Percentiles rank a stretch among this genome's conserved stretches.
These are phyloP conservation scores for Trypanosoma congolense DNA, from an alignment of 208 protist genomes.

Conservation along the genomic window DNA sequence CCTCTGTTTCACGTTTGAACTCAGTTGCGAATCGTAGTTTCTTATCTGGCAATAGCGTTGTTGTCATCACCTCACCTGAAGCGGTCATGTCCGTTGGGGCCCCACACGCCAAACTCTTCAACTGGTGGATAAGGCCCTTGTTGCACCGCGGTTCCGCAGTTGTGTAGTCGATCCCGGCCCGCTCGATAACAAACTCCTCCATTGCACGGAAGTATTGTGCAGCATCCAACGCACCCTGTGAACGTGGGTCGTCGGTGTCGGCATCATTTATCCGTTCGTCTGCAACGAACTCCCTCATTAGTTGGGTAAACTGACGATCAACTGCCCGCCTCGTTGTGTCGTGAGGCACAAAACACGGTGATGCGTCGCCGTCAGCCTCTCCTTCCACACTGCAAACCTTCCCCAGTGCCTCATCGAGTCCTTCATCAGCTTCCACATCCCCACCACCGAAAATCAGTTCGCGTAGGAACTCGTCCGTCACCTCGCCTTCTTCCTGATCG, in stretches of 20 bases:
- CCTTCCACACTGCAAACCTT: slow-evolving; percentile 17
- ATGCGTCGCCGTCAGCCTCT: slow-evolving; percentile 27
- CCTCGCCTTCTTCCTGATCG: slow-evolving; percentile 75
- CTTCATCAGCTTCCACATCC: slow-evolving; percentile 5
- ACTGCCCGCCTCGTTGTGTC: slow-evolving; percentile 44
- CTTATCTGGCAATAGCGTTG: slow-evolving; percentile 65
- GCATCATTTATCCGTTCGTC: slow-evolving; percentile 66
- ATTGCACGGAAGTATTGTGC: slow-evolving; percentile 74
- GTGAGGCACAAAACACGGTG: slow-evolving; percentile 18
- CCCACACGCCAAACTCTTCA: slow-evolving; percentile 50
- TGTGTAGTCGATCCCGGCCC: slow-evolving; percentile 59
- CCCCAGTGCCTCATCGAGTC: slow-evolving; percentile 5
- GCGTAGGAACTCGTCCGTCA: slow-evolving; percentile 80
- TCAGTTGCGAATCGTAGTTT: slow-evolving; percentile 63
- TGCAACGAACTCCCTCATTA: slow-evolving; percentile 72
- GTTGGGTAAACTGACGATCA: slow-evolving; percentile 62
- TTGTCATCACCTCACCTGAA: slow-evolving; percentile 51
- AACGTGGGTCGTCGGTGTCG: slow-evolving; percentile 70
- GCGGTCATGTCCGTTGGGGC: slow-evolving; percentile 48
- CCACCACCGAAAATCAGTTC: slow-evolving; percentile 65
- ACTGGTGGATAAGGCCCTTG: slow-evolving; percentile 78
- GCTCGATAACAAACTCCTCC: slow-evolving; percentile 73
- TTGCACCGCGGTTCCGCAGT: slow-evolving; percentile 71
- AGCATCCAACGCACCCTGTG: slow-evolving; percentile 64
- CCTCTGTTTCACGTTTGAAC: slow-evolving; percentile 60